Conservation (phyloP, 202 grass and related monocot genomes). For the Carex sylvatica region DNA sequence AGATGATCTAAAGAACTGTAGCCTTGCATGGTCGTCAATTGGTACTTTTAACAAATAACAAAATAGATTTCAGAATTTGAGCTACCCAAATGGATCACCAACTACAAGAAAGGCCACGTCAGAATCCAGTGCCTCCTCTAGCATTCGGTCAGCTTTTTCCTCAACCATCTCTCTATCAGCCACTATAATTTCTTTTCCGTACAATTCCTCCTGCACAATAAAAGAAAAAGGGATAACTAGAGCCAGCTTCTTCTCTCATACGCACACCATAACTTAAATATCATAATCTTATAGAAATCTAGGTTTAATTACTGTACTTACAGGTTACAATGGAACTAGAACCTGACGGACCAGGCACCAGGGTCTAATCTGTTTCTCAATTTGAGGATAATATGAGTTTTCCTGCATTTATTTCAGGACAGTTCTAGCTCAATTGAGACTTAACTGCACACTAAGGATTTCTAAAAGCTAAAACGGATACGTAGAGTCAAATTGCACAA, state of each 20-base stretch:
- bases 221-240: not conserved
- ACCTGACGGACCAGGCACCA: not conserved
- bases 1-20: not conserved
- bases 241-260: not conserved
- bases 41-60: not conserved
- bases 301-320: not conserved
- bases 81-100: constrained; percentile 91
- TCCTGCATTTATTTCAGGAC: not conserved
- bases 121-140: constrained; percentile 37
- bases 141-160: constrained; percentile 64
- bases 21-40: not conserved
- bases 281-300: not conserved
- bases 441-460: not conserved
- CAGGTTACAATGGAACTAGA: not conserved
- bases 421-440: not conserved
- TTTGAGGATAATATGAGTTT: not conserved
- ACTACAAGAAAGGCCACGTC: constrained; percentile 87
- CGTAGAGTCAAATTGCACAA: not conserved
- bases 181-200: constrained; percentile 72
- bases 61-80: not conserved
- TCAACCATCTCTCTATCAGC: constrained; percentile 95
- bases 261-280: not conserved
- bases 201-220: constrained; percentile 66
- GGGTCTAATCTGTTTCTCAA: not conserved
- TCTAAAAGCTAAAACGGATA: not conserved